These are phyloP conservation scores for Plasmodiophora brassicae DNA, from an alignment of 208 protist genomes.

Conservation along the genomic window DNA sequence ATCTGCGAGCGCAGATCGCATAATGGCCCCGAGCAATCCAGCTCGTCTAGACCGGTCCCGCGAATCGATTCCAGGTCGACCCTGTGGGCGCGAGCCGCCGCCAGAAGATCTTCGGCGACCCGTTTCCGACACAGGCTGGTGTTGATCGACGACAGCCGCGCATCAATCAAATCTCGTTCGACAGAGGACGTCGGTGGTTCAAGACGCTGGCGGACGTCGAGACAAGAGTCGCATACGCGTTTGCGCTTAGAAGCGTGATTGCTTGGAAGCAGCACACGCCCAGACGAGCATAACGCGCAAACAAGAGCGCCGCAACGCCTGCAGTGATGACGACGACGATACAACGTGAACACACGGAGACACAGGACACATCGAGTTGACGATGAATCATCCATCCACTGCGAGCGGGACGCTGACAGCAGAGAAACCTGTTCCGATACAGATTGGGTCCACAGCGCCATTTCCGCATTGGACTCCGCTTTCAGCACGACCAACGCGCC, in stretches of 20 bases:
- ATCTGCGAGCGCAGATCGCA: neutral
- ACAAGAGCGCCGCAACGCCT: neutral
- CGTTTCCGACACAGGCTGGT: neutral
- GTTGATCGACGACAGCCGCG: neutral
- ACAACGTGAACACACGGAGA: neutral
- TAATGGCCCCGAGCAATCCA: neutral
- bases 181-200: neutral
- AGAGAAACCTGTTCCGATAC: neutral
- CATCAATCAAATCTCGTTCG: neutral
- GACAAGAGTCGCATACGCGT: neutral
- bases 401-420: neutral
- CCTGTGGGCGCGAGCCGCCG: neutral
- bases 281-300: neutral
- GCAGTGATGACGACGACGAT: neutral
- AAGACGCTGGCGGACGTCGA: neutral
- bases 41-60: neutral
- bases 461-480: neutral
- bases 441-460: neutral
- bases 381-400: constrained; percentile 7
- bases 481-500: neutral
- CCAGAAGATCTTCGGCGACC: neutral
- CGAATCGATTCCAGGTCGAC: neutral
- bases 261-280: neutral
- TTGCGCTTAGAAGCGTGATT: neutral
- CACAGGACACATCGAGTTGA: neutral